Evolutionary conservation across 2,329 filamentous ascomycete species (phyloP), one percentile per base, ranked within the genome.

Genomic region (Penicillium rolfsii): DNA sequence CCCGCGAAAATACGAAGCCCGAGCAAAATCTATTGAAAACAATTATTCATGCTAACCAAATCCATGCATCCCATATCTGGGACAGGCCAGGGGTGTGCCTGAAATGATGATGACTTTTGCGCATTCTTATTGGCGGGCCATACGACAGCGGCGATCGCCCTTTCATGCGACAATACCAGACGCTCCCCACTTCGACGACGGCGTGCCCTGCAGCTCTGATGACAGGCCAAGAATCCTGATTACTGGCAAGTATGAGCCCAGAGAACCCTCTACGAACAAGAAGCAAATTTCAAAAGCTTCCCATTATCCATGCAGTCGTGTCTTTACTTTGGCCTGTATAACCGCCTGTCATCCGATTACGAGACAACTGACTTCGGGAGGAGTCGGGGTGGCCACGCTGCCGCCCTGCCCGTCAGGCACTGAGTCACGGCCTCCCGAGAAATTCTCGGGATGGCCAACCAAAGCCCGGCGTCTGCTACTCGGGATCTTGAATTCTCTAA

Each of bases 331-430:
- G 16, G 24, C 50, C 50, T 9, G 52, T 40, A 54, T 36, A 38
- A 11, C 24, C 19, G 3, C 35, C 14, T 49, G 62, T 64, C 46
- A 65, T 45, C 30, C 28, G 28, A 59, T 61, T 67, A 68, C 68
- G 43, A 35, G 54, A 60, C 71, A 72, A 65, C 63, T 73, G 71
- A 71, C 62, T 24, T 69, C 71, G 71, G 71, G 60, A 58, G 45
- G 62, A 65, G 50, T 56, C 70, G 70, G 70, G 35, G 19, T 14
- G 19, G 41, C 22, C 41, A 19, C 30, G 19, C 35, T 46, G 36
- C 45, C 22, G 35, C 22, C 45, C 52, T 43, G 41, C 7, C 43
- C 41, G 52, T 22, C 24, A 45, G 52, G 35, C 52, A 30, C 46
- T 58, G 57, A 63, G 52, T 65, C 60, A 52, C 59, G 45, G 62